A percentile compares a stretch with the other conserved stretches of the same genome.
phyloP scores from a whole-genome alignment of 2,329 filamentous ascomycete species.

The Cytospora piceicola region DNA sequence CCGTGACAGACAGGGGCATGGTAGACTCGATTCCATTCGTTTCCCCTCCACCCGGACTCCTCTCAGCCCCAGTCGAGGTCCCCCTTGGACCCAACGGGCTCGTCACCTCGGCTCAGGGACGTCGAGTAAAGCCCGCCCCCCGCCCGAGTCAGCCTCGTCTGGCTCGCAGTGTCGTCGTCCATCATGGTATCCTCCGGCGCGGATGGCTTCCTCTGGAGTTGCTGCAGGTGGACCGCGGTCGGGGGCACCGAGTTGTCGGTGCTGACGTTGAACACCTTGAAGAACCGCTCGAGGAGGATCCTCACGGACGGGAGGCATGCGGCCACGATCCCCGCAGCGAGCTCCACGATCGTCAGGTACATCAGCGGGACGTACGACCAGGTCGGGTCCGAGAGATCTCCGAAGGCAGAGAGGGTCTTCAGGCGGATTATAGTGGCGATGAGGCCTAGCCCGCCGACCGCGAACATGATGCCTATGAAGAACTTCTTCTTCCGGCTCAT shows the following conservation, averaged over 20 bases:
- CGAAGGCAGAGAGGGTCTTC: slow-evolving; percentile 18
- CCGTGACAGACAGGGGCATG: neutral
- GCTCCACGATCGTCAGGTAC: slow-evolving; percentile 28
- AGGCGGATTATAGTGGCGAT: slow-evolving; percentile 26
- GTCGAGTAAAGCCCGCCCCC: neutral
- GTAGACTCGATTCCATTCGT: neutral
- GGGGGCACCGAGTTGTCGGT: neutral
- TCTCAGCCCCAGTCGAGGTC: slow-evolving; percentile 10
- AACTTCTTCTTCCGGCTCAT: slow-evolving; percentile 27
- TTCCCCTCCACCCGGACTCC: neutral
- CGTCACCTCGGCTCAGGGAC: neutral
- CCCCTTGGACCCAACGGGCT: neutral
- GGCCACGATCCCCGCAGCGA: slow-evolving; percentile 27
- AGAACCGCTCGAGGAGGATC: slow-evolving; percentile 23
- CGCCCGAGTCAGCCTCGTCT: neutral
- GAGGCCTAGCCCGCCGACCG: slow-evolving; percentile 25
- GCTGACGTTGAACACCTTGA: slow-evolving; percentile 19
- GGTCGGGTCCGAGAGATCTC: slow-evolving; percentile 15
- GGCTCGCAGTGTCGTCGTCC: neutral
- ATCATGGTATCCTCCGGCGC: neutral
- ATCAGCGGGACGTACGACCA: slow-evolving; percentile 24
- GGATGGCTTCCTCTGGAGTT: slow-evolving; percentile 2
- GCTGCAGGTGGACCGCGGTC: slow-evolving; percentile 7
- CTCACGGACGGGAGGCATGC: slow-evolving; percentile 29
- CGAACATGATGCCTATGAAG: slow-evolving; percentile 29